Conservation (phyloP, 805 yeast genomes). For the Dipodascopsis uninucleata region DNA sequence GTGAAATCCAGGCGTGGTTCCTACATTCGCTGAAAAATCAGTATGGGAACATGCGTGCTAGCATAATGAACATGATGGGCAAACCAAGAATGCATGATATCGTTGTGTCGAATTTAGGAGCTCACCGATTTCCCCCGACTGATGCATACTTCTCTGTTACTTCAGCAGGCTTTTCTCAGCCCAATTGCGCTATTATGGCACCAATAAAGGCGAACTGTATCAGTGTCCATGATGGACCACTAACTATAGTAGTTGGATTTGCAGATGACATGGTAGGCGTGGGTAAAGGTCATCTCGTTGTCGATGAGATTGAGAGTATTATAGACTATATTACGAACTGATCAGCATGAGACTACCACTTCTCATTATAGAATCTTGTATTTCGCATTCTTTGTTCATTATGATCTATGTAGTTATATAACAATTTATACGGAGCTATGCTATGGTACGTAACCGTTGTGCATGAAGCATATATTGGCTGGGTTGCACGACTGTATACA, state of each 20-base stretch:
- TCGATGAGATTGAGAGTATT: no score
- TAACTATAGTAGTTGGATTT: conserved; percentile 4
- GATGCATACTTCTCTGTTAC: not conserved
- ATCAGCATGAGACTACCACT: no score
- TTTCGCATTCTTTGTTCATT: no score
- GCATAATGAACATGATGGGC: conserved; percentile 8
- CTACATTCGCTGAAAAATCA: conserved; percentile 7
- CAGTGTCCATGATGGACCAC: conserved; percentile 10
- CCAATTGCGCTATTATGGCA: conserved; percentile 8
- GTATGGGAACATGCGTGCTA: conserved; percentile 5
- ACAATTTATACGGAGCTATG: no score
- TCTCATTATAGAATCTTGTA: no score
- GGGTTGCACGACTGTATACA: no score
- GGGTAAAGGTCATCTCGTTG: conserved; percentile 13
- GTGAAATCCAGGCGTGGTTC: conserved; percentile 1
- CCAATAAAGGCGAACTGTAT: conserved; percentile 3
- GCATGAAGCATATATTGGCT: no score
- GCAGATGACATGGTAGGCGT: conserved; percentile 12
- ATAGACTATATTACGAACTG: no score
- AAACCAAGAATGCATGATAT: conserved; percentile 1
- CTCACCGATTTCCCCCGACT: conserved; percentile 5
- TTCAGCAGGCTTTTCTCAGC: conserved; percentile 13
- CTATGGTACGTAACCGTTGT: no score
- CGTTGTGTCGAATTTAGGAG: conserved; percentile 17
- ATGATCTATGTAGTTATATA: no score